These are phyloP conservation scores for Hymenotorrendiella dingleyae DNA, from an alignment of 2,329 filamentous ascomycete species.

Conservation along the genomic window DNA sequence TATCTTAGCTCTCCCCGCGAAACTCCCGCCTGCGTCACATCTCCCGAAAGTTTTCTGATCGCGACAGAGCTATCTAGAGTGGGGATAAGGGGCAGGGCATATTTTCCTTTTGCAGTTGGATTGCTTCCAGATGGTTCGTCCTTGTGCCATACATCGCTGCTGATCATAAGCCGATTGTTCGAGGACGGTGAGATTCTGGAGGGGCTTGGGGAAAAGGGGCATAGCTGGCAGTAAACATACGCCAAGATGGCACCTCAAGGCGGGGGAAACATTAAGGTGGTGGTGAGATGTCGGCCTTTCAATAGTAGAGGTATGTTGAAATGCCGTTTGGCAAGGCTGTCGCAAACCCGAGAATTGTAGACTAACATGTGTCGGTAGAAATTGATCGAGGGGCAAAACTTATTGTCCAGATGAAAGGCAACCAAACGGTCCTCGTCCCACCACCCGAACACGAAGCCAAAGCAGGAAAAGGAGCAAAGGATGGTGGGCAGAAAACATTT, in stretches of 20 bases:
- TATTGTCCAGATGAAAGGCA: constrained; percentile 93
- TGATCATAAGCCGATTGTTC: constrained; percentile 4
- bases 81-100: no score
- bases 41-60: no score
- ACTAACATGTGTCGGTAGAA: constrained; percentile 49
- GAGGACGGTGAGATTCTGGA: not conserved
- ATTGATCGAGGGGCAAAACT: constrained; percentile 88
- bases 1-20: no score
- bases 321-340: no score
- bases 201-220: constrained; percentile 7
- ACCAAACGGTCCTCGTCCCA: constrained; percentile 79
- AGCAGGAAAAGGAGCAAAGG: constrained; percentile 59
- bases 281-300: constrained; percentile 93
- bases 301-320: constrained; percentile 76
- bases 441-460: constrained; percentile 56
- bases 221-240: constrained; percentile 9
- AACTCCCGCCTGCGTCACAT: no score
- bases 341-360: no score
- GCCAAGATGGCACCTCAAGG: constrained; percentile 31
- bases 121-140: constrained; percentile 6
- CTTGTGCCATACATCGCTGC: not conserved
- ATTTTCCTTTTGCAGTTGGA: not conserved
- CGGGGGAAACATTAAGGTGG: constrained; percentile 98
- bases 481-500: constrained; percentile 73
- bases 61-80: no score